Evolutionary conservation across 495 filamentous ascomycete species (phyloP).

Genomic region (Haplographium delicatum): DNA sequence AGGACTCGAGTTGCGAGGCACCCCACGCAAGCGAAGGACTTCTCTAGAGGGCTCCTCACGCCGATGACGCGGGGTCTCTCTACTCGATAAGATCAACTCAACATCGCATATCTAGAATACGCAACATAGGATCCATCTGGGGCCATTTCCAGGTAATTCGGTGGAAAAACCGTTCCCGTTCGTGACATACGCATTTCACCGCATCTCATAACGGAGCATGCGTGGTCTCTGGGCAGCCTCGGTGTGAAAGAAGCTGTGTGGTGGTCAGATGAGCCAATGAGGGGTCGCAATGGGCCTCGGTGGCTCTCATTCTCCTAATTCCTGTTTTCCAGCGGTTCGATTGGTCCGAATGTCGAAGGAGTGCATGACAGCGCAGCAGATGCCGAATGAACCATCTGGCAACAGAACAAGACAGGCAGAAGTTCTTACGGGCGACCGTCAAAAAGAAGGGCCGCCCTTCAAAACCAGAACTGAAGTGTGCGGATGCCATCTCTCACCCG

Average conservation of each 20-base stretch:
- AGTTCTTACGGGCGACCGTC: not conserved
- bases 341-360: not conserved
- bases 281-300: conserved; percentile 3
- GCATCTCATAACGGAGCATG: no score
- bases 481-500: not conserved
- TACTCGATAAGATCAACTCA: no score
- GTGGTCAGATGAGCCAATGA: conserved; percentile 7
- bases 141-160: no score
- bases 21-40: conserved; percentile 4
- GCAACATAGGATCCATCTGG: no score
- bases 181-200: no score
- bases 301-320: no score
- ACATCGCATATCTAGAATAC: no score
- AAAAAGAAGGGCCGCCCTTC: conserved; percentile 1
- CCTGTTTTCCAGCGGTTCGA: conserved; percentile 9
- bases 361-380: not conserved
- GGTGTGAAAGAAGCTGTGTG: conserved; percentile 3
- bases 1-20: conserved; percentile 2
- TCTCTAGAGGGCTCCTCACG: no score
- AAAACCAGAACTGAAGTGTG: not conserved
- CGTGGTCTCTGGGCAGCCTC: not conserved
- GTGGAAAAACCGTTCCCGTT: no score
- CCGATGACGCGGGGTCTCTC: no score
- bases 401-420: no score
- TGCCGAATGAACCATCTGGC: no score